A percentile compares a stretch with the other conserved stretches of the same genome.
Evolutionary conservation across 257 asterid species (phyloP).

Genomic region (Ocimum tenuiflorum): DNA sequence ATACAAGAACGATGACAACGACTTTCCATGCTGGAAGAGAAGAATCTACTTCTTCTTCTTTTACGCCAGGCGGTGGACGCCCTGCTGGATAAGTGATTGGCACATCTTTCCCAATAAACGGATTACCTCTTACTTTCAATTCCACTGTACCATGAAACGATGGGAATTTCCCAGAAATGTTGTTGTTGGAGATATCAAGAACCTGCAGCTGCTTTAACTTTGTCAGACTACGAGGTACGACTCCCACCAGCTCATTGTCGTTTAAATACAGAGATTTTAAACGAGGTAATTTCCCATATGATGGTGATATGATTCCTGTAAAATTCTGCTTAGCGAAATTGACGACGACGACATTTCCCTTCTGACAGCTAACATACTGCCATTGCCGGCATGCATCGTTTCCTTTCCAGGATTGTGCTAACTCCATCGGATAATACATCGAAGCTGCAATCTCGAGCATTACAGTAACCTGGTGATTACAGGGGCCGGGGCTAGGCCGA

Average conservation of each 20-base stretch:
- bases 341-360: conserved; percentile 43
- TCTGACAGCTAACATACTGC: conserved; percentile 49
- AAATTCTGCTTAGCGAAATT: conserved; percentile 53
- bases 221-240: conserved; percentile 53
- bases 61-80: conserved; percentile 4
- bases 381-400: conserved; percentile 60
- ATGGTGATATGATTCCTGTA: conserved; percentile 57
- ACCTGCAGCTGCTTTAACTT: conserved; percentile 35
- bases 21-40: conserved; percentile 27
- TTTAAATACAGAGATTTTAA: conserved; percentile 39
- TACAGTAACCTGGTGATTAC: conserved; percentile 58
- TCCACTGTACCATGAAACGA: conserved; percentile 32
- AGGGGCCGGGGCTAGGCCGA: conserved; percentile 47
- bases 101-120: conserved; percentile 46
- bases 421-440: conserved; percentile 44
- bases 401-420: conserved; percentile 71
- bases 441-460: conserved; percentile 48
- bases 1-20: conserved; percentile 19
- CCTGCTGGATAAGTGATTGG: conserved; percentile 26
- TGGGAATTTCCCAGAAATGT: conserved; percentile 68
- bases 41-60: background rate
- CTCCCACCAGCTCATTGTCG: conserved; percentile 54
- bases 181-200: conserved; percentile 75
- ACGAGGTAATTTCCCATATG: conserved; percentile 41
- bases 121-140: conserved; percentile 43